Base-by-base conservation (phyloP, 495 filamentous ascomycete species). In the Corynascus novoguineensis region DNA sequence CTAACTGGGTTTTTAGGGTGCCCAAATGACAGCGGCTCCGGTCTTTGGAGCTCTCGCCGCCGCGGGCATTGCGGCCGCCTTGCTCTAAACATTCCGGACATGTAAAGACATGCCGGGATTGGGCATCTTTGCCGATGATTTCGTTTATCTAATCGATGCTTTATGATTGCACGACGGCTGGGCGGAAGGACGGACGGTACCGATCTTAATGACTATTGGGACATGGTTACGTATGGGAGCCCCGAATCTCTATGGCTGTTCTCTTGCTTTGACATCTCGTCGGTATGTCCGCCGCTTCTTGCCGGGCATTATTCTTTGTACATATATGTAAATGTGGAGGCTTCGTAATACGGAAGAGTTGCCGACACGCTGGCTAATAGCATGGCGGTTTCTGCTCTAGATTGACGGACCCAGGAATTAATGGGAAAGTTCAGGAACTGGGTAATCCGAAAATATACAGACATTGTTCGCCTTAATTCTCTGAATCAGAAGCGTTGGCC, bases 41-140 rank as follows among this genome's bases (percentile, higher is more conserved):
- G 53, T 58, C n/a, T 49, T 63, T 35, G 68, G 70, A n/a, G 40
- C 70, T 55, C 27, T 72, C 35, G 68, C 67, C 41, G 70, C 68
- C 22, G 70, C 70, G n/a, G 70, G 70, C 50, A 45, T 72, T 21
- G 70, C 68, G 8, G 67, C 62, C 21, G 57, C 58, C 42, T 56
- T 72, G 25, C 66, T 72, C 21, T 72, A 64, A 66, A 15, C 14
- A 27, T 56, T 14, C 53, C 29, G 19, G 1, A 10, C 34, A 28
- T 46, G 35, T n/a, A n/a, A n/a, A n/a, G n/a, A n/a, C 27, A 7
- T 46, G 35, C 17, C 10, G 34, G 25, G 12, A 37, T 44, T 45
- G 25, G 32, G 19, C 32, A 42, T 12, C 27, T 64, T 32, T 46
- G 28, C 17, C 29, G 49, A 57, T 11, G 50, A 48, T 55, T 57